Base-by-base conservation (phyloP, 192 early-diverging fungal species). In the Gonapodya sp. region DNA sequence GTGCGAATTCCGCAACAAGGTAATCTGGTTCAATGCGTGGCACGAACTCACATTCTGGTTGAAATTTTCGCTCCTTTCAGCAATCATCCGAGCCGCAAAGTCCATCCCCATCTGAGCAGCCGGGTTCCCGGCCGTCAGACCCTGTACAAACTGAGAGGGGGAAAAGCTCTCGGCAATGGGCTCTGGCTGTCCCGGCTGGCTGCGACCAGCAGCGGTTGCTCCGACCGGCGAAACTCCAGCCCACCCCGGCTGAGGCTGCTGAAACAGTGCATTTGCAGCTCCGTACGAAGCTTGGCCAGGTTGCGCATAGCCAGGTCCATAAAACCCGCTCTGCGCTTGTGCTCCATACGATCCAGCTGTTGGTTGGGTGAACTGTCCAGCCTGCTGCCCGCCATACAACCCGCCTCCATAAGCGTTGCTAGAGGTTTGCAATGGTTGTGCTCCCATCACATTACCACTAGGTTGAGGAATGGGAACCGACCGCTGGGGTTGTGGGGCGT, bases 91-190 rank as follows among this genome's bases (percentile, higher is more conserved):
- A 36, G 90, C 89, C 24, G 94, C 97, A 83, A 99, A 93, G 83
- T 99, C 95, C 93, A 99, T 95, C 0, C 97, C 96, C 81, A 99
- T 85, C 83, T 99, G 96, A 16, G 94, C 88, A 1, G 94, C 91
- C 35, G 91, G 92, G 81, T 90, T 89, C 2, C 83, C 86, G 31
- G 89, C 85, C 30, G 89, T 64, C 46, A 64, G 24, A 64, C 24
- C 46, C 46, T 64, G 46, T 16, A 64, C 46, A 64, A 64, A 64
- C 24, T 64, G 46, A 24, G 46, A 64, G 8, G 46, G 46, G 24
- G 24, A 64, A 24, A 64, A 64, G 46, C 24, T 64, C 8, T 24
- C 46, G 8, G 24, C 24, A 8, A 8, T 24, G 24, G 24, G 8
- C 46, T 8, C 8, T 64, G 46, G 46, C 24, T 64, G 46, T 64